These are phyloP conservation scores for Sparassis latifolia DNA, from an alignment of 1,284 basidiomycete species.

Conservation along the genomic window DNA sequence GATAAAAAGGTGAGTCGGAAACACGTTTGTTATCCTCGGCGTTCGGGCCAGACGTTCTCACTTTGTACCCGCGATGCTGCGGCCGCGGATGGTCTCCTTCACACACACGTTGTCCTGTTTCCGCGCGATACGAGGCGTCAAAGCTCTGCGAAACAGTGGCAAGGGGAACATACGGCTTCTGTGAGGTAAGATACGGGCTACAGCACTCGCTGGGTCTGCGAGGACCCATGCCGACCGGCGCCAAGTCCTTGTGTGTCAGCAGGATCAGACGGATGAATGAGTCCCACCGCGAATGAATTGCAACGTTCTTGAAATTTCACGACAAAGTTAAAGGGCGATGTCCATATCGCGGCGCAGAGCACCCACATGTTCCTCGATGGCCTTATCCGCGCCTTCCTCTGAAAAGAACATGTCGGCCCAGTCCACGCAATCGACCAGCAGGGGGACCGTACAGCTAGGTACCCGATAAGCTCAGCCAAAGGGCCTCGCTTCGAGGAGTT, in stretches of 20 bases:
- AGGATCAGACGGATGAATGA: slow-evolving; percentile 24
- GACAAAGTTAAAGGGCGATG: not conserved
- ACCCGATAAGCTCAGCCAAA: slow-evolving; percentile 26
- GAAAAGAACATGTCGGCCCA: slow-evolving; percentile 19
- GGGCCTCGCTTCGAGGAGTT: slow-evolving; percentile 32
- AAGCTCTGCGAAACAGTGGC: too few relatives aligned
- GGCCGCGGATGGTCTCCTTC: slow-evolving; percentile 11
- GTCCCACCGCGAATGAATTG: slow-evolving; percentile 17
- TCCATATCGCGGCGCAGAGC: not conserved
- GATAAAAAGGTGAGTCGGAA: not conserved
- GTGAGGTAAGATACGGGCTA: slow-evolving; percentile 15
- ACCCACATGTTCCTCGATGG: slow-evolving; percentile 23
- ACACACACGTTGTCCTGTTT: slow-evolving; percentile 13
- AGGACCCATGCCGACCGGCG: slow-evolving; percentile 23
- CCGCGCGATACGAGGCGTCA: not conserved
- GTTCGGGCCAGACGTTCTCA: slow-evolving; percentile 14
- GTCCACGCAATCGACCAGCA: not conserved
- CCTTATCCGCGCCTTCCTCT: slow-evolving; percentile 22
- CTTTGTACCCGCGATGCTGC: slow-evolving; percentile 22
- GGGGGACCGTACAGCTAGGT: slow-evolving; percentile 19
- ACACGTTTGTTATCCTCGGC: slow-evolving; percentile 21
- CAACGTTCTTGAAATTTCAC: not conserved
- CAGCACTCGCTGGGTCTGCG: slow-evolving; percentile 12
- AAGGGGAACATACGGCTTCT: slow-evolving; percentile 9
- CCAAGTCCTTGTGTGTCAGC: slow-evolving; percentile 22